Conservation (phyloP, 139 green algal species). For the Haematococcus sp. region DNA sequence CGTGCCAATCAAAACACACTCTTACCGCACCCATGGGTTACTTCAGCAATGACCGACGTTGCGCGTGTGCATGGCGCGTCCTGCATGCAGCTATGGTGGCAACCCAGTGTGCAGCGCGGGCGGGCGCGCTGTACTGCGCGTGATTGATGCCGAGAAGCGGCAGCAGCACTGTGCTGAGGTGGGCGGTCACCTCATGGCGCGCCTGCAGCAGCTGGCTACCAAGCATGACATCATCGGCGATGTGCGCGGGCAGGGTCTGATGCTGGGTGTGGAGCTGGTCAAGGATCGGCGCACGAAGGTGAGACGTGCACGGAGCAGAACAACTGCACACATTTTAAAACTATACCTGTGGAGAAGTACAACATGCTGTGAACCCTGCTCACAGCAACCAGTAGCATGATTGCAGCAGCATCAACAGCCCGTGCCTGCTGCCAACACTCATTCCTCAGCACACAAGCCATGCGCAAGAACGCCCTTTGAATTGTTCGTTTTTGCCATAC, state of each 20-base stretch:
- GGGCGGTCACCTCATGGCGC: slow-evolving; percentile 59
- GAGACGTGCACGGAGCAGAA: background rate
- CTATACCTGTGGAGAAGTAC: no score
- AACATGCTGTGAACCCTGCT: no score
- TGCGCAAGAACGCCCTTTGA: no score
- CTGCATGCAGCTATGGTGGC: slow-evolving; percentile 74
- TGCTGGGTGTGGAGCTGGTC: slow-evolving; percentile 96
- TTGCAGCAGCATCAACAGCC: no score
- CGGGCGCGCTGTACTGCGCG: slow-evolving; percentile 85
- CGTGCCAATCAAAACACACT: no score
- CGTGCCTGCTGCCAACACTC: no score
- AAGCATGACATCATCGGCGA: slow-evolving; percentile 92
- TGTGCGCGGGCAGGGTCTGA: slow-evolving; percentile 89
- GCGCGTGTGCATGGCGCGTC: background rate
- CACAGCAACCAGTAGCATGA: no score
- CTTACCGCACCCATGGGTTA: no score
- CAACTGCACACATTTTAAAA: no score
- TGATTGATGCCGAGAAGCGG: slow-evolving; percentile 72
- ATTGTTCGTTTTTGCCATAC: no score
- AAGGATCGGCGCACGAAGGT: slow-evolving; percentile 87
- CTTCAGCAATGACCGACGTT: no score
- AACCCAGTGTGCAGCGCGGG: slow-evolving; percentile 92
- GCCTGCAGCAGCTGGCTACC: slow-evolving; percentile 53
- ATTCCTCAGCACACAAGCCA: no score
- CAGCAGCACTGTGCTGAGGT: slow-evolving; percentile 72